Conservation (phyloP, 176 grass and related monocot species). For the Bromus sterilis region DNA sequence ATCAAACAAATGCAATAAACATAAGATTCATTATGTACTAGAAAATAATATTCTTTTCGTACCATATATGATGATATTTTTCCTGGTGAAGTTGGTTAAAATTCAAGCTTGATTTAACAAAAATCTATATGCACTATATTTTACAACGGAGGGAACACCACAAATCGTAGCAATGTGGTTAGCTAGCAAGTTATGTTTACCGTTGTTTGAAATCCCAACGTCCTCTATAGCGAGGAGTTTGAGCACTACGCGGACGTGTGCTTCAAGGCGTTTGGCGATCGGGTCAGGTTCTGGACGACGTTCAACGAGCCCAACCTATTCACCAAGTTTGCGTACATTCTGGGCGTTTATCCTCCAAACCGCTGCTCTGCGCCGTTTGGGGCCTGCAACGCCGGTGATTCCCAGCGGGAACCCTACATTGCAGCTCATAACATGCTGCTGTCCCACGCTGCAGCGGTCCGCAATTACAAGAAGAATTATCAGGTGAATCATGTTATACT, state of each 20-base stretch:
- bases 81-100: too few species aligned
- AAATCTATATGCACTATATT: too few species aligned
- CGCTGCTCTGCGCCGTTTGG: conserved; percentile 51
- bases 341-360: conserved; percentile 25
- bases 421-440: conserved; percentile 55
- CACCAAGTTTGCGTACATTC: conserved; percentile 19
- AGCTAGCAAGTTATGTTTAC: background rate
- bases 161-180: too few species aligned
- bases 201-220: background rate
- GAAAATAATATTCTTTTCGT: too few species aligned
- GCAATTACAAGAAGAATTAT: conserved; percentile 15
- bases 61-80: too few species aligned
- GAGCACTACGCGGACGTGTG: conserved; percentile 51
- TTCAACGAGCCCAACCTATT: conserved; percentile 74
- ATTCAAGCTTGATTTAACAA: too few species aligned
- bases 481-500: too few species aligned
- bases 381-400: conserved; percentile 39
- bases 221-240: conserved; percentile 42
- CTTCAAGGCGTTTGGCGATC: conserved; percentile 64
- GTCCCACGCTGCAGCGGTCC: conserved; percentile 48
- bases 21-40: too few species aligned
- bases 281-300: conserved; percentile 56
- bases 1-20: too few species aligned
- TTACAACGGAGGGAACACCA: too few species aligned
- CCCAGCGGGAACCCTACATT: conserved; percentile 33